These are phyloP conservation scores for Fusarium acutatum DNA, from an alignment of 2,329 filamentous ascomycete species.

Conservation along the genomic window DNA sequence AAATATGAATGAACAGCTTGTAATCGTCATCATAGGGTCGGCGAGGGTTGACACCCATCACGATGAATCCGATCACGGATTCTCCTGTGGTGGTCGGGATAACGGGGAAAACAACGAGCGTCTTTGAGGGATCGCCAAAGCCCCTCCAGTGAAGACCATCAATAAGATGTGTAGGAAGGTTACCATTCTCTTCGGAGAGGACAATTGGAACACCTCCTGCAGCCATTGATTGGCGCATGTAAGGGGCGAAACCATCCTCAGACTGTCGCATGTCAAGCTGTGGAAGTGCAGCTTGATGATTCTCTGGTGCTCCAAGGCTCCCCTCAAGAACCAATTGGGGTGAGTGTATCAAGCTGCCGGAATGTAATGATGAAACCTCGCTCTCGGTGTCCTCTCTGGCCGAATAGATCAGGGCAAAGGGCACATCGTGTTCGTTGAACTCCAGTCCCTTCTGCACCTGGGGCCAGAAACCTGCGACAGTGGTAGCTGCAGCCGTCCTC, in stretches of 20 bases:
- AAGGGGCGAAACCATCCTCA: conserved; percentile 77
- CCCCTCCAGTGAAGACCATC: conserved; percentile 75
- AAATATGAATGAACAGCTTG: conserved; percentile 76
- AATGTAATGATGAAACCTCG: conserved; percentile 76
- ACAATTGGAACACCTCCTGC: conserved; percentile 72
- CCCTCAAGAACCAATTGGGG: conserved; percentile 77
- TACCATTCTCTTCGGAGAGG: conserved; percentile 72
- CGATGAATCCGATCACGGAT: conserved; percentile 77
- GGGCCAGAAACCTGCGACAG: conserved; percentile 77
- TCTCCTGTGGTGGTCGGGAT: conserved; percentile 78
- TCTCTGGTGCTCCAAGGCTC: conserved; percentile 71
- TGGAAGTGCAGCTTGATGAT: conserved; percentile 67
- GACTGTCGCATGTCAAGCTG: conserved; percentile 75
- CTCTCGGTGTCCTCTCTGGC: conserved; percentile 76
- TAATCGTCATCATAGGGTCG: conserved; percentile 85
- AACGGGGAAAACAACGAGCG: conserved; percentile 80
- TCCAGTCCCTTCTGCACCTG: conserved; percentile 74
- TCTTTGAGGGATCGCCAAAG: conserved; percentile 74
- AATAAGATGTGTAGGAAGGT: conserved; percentile 70
- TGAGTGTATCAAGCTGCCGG: conserved; percentile 68
- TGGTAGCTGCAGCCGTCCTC: conserved; percentile 75
- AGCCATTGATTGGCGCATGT: conserved; percentile 78
- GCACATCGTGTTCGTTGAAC: conserved; percentile 78
- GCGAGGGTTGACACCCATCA: conserved; percentile 81
- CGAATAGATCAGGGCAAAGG: conserved; percentile 81